Conservation (phyloP, 225 moss, liverwort and hornwort species). For the Straminergon stramineum region DNA sequence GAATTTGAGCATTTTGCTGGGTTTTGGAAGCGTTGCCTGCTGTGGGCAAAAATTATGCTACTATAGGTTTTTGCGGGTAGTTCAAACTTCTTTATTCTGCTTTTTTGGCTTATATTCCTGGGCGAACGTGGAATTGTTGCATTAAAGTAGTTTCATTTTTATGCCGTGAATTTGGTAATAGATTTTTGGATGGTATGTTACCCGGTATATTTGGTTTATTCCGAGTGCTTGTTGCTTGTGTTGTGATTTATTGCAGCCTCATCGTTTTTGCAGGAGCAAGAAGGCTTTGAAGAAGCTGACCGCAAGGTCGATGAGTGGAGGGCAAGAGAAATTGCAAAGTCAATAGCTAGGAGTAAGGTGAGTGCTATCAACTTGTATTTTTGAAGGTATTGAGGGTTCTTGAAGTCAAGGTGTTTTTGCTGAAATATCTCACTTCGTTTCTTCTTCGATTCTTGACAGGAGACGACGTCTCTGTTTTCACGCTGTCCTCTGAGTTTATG, state of each 20-base stretch:
- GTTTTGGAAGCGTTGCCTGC: neutral
- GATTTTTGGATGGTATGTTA: neutral
- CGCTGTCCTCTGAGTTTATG: neutral
- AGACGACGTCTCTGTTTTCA: neutral
- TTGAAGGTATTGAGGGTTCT: neutral
- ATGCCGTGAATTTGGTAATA: neutral
- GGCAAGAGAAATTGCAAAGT: conserved; percentile 85
- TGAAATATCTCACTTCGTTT: neutral
- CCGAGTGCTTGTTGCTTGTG: neutral
- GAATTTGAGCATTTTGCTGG: neutral
- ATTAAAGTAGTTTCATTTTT: neutral
- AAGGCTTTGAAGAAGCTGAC: conserved; percentile 56
- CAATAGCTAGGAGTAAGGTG: conserved; percentile 79
- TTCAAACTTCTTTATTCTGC: neutral
- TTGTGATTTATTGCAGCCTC: neutral
- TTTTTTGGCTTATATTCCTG: neutral
- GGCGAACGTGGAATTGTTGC: neutral
- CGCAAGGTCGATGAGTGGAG: conserved; percentile 95
- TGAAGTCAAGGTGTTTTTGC: neutral
- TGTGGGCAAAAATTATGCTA: neutral
- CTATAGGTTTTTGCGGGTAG: neutral
- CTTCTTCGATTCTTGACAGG: neutral
- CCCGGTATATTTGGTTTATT: neutral
- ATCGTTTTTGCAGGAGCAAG: conserved; percentile 51
- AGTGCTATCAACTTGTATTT: neutral